Base-by-base conservation (phyloP, 495 filamentous ascomycete species). In the Talaromyces proteolyticus region DNA sequence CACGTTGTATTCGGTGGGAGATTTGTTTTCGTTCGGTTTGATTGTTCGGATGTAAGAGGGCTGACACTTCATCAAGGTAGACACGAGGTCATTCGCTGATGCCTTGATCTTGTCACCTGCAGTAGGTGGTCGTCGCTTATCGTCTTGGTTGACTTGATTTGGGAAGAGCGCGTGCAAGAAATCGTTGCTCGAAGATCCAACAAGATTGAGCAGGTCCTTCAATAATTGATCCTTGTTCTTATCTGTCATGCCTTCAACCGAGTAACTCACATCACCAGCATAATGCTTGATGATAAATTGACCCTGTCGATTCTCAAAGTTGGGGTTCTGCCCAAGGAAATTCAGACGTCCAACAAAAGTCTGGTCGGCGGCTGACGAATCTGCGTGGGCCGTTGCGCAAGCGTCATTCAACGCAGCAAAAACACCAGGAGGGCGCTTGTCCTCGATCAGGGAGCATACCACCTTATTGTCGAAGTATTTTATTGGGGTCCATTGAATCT, bases 401-500 rank as follows among this genome's bases (percentile, higher is more conserved):
- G 94, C 94, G 68, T 99, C 94, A 55, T 99, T 99, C 65, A 99
- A 68, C 2, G 90, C 91, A 11, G 94, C 90, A 65, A 99, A 97
- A 18, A 99, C 85, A 56, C 94, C 94, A 2, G 91, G 87, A 14
- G 94, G 94, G 24, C 90, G 75, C 66, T 86, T 84, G 57, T 93
- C 88, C 65, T 97, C 94, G 56, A 99, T 97, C 59, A 99, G 66
- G 50, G 96, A 93, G 65, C 94, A 99, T 39, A 99, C 94, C 42
- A 99, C 81, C 75, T 96, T 97, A 75, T 99, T 99, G 69, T 99
- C 94, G 54, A 99, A 99, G 70, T 97, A 99, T 56, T 91, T 92
- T 75, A 99, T 99, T 2, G 94, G 94, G 0, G 91, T 96, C 94
- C 94, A 99, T 61, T 91, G 81, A 64, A 99, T 99, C 72, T 96